phyloP scores from a whole-genome alignment of 306 rosid genomes.

The Medicago ruthenica region DNA sequence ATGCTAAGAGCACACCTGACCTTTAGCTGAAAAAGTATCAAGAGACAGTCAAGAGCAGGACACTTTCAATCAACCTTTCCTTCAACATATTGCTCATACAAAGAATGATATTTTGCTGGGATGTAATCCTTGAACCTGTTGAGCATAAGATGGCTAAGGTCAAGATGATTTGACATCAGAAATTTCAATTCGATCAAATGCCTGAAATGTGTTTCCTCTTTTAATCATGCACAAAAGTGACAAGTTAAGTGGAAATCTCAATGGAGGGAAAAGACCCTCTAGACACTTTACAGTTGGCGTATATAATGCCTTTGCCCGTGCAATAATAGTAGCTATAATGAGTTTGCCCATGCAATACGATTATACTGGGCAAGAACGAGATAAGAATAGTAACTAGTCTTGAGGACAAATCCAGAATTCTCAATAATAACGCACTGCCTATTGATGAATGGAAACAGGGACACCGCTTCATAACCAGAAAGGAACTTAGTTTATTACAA shows the following conservation, averaged over 20 bases:
- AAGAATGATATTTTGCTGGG: conserved; percentile 80
- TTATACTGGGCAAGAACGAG: conserved; percentile 30
- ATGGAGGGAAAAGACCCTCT: neutral
- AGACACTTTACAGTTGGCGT: conserved; percentile 12
- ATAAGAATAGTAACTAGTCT: conserved; percentile 27
- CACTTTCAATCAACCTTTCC: conserved; percentile 39
- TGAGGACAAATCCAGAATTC: conserved; percentile 14
- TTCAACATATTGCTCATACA: conserved; percentile 70
- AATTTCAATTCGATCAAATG: conserved; percentile 34
- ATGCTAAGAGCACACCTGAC: conserved; percentile 35
- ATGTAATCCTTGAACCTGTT: conserved; percentile 89
- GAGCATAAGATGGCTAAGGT: conserved; percentile 37
- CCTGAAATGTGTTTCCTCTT: conserved; percentile 11
- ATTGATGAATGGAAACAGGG: conserved; percentile 34
- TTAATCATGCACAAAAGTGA: conserved; percentile 32
- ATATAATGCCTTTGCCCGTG: conserved; percentile 17
- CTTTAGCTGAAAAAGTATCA: conserved; percentile 37
- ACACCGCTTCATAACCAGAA: conserved; percentile 32
- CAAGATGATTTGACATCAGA: conserved; percentile 34
- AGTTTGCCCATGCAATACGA: conserved; percentile 1
- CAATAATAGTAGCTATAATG: conserved; percentile 2
- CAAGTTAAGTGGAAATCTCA: conserved; percentile 12
- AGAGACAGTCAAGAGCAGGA: conserved; percentile 13
- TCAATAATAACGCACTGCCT: conserved; percentile 24
- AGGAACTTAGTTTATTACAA: neutral